Conservation (phyloP, 176 grass and related monocot genomes). For the Leersia perrieri region DNA sequence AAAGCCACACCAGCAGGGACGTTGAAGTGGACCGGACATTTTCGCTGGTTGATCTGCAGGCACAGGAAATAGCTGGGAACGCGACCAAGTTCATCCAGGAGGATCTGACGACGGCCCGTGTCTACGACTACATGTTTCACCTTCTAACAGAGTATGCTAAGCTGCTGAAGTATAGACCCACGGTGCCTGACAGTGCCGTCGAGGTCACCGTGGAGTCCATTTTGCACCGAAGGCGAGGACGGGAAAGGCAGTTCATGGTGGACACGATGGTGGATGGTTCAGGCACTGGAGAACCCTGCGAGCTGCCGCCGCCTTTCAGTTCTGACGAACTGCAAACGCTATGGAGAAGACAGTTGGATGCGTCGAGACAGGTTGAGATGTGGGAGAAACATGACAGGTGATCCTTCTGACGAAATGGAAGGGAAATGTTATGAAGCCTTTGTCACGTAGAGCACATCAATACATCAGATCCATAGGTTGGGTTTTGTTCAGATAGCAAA, state of each 20-base stretch:
- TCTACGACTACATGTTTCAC: conserved; percentile 71
- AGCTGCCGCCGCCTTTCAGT: conserved; percentile 26
- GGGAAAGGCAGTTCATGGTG: conserved; percentile 43
- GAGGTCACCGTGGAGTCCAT: conserved; percentile 52
- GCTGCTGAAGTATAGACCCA: conserved; percentile 47
- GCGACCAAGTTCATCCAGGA: conserved; percentile 48
- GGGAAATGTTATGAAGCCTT: not conserved
- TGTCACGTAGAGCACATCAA: not conserved
- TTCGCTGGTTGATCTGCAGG: not conserved
- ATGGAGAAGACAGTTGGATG: conserved; percentile 16
- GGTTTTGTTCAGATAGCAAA: not conserved
- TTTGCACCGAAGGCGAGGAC: conserved; percentile 10
- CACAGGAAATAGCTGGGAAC: conserved; percentile 35
- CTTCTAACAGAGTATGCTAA: conserved; percentile 42
- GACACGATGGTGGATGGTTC: conserved; percentile 21
- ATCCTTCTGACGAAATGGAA: not conserved
- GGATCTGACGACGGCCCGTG: conserved; percentile 46
- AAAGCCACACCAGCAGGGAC: too few species aligned
- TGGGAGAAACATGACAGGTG: conserved; percentile 28
- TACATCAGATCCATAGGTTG: not conserved
- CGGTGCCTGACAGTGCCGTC: conserved; percentile 10
- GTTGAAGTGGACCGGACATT: not conserved
- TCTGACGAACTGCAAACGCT: conserved; percentile 20
- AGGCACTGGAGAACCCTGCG: conserved; percentile 17
- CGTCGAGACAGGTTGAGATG: conserved; percentile 24